Evolutionary conservation across 257 asterid species (phyloP).

Genomic region (Salvia miltiorrhiza): DNA sequence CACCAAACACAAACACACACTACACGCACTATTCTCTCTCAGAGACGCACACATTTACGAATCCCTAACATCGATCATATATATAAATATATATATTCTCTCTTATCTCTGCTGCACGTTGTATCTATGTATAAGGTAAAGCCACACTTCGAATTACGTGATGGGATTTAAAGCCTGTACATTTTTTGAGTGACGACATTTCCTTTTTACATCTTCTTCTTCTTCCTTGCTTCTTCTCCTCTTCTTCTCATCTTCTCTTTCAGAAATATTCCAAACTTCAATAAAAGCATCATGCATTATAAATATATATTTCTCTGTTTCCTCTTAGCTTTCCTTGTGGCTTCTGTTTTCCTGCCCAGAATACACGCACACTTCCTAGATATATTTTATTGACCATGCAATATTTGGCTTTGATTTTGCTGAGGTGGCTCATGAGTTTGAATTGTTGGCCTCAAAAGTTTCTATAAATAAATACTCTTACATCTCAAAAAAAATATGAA

Average conservation of each 20-base stretch:
- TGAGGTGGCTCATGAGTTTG: slow-evolving; percentile 34
- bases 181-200: not conserved
- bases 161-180: slow-evolving; percentile 74
- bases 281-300: slow-evolving; percentile 28
- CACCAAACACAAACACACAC: slow-evolving; percentile 25
- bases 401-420: slow-evolving; percentile 28
- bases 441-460: slow-evolving; percentile 42
- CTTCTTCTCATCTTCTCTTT: slow-evolving; percentile 22
- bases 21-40: slow-evolving; percentile 5
- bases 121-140: slow-evolving; percentile 33
- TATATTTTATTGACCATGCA: slow-evolving; percentile 1
- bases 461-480: slow-evolving; percentile 29
- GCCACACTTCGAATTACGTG: slow-evolving; percentile 67
- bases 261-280: slow-evolving; percentile 39
- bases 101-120: slow-evolving; percentile 27
- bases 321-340: slow-evolving; percentile 13
- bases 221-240: slow-evolving; percentile 13
- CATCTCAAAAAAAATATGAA: no score
- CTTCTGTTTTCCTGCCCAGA: slow-evolving; percentile 7
- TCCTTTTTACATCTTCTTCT: not conserved
- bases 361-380: not conserved
- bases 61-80: not conserved
- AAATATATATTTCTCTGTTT: slow-evolving; percentile 7
- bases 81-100: slow-evolving; percentile 35
- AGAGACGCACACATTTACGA: not conserved